These are phyloP conservation scores for Populus simonii DNA, from an alignment of 345 rosid species.

Conservation along the genomic window DNA sequence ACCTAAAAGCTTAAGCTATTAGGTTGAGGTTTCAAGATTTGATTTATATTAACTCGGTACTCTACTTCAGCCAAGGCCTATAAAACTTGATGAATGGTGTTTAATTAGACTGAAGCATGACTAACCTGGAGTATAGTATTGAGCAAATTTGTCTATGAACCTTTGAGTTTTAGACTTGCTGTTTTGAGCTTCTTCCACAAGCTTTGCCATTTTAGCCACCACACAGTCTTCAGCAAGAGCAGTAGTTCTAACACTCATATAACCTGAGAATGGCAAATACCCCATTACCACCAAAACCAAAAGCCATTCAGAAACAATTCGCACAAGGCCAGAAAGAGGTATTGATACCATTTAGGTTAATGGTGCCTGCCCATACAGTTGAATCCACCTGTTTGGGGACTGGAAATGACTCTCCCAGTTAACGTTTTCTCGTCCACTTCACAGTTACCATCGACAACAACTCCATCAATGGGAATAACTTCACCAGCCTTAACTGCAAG, in stretches of 20 bases:
- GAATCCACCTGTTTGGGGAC: conserved; percentile 69
- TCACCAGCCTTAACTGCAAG: conserved; percentile 86
- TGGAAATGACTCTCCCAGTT: conserved; percentile 87
- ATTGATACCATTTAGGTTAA: conserved; percentile 66
- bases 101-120: not conserved
- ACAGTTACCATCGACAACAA: conserved; percentile 76
- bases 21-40: no score
- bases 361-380: conserved; percentile 86
- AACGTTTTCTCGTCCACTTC: conserved; percentile 90
- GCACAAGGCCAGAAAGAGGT: not conserved
- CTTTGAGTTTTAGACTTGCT: conserved; percentile 71
- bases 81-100: no score
- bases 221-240: conserved; percentile 80
- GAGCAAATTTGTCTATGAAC: conserved; percentile 63
- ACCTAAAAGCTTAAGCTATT: no score
- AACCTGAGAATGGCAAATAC: conserved; percentile 41
- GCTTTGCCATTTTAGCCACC: conserved; percentile 83
- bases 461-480: conserved; percentile 83
- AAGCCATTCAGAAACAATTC: not conserved
- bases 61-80: no score
- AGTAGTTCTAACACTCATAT: conserved; percentile 66
- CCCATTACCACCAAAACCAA: not conserved
- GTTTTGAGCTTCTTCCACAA: conserved; percentile 95
- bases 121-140: conserved; percentile 87
- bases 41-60: no score